Conservation (phyloP, 2,329 filamentous ascomycete genomes). For the Mycogone perniciosa region DNA sequence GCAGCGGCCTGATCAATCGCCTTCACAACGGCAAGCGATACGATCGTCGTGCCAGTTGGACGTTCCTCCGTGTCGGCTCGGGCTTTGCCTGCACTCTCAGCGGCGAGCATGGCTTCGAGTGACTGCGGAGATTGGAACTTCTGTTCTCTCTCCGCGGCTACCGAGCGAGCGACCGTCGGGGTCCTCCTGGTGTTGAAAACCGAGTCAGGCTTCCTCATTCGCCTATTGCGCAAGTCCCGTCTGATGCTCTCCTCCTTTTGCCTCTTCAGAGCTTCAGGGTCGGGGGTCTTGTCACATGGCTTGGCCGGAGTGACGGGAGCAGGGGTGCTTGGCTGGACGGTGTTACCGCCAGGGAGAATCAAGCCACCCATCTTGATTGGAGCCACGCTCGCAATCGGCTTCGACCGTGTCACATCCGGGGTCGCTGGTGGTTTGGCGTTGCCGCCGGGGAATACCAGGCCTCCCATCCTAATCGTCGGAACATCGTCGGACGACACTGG, state of each 20-base stretch:
- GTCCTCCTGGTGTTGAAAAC: constrained; percentile 8
- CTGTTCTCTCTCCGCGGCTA: constrained; percentile 8
- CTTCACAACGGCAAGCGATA: constrained; percentile 11
- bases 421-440: not conserved
- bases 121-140: constrained; percentile 7
- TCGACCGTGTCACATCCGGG: constrained; percentile 3
- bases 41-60: constrained; percentile 2
- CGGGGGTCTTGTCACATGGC: constrained; percentile 6
- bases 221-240: constrained; percentile 11
- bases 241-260: constrained; percentile 10
- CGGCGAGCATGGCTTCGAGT: not conserved
- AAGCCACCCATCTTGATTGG: constrained; percentile 12
- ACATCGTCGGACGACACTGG: not conserved
- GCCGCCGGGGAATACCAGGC: not conserved
- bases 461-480: constrained; percentile 1
- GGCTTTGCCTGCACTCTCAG: not conserved
- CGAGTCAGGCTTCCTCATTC: constrained; percentile 10
- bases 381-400: constrained; percentile 5
- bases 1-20: constrained; percentile 5
- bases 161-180: constrained; percentile 9
- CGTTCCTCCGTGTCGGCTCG: constrained; percentile 3
- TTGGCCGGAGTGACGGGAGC: constrained; percentile 6
- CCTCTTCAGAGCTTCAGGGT: constrained; percentile 5
- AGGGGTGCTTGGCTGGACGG: constrained; percentile 6
- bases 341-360: constrained; percentile 11